Evolutionary conservation across 768 basidiomycete species (phyloP), one percentile per base, ranked within the genome.

Genomic region (Serendipita sp.): DNA sequence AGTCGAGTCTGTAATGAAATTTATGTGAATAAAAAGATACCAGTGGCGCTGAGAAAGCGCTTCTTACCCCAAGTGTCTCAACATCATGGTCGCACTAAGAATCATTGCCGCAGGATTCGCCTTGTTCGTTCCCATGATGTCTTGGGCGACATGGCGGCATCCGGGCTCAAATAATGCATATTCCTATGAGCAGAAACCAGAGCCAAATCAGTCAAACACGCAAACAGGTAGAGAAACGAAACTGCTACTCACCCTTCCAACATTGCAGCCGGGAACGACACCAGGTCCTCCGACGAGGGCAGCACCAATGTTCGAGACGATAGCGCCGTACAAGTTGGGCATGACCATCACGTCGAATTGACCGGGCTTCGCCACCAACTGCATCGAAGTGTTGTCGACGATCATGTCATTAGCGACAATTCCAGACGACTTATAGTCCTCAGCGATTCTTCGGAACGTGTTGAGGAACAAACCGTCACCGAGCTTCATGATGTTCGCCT

Each of bases 281-380:
- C 96, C 96, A 44, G 95, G 96, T 44, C 96, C 96, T 71, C 96
- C 96, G 44, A 99, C 95, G 23, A 99, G 87, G 23, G 95, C 96
- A 66, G 96, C 93, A 70, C 96, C 95, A 67, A 99, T 97, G 80
- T 99, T 97, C 68, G 91, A 93, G 66, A 94, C 87, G 70, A 98
- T 98, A 69, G 91, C 94, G 65, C 95, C 95, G 76, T 98, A 98
- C 74, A 89, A 73, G 75, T 95, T 93, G 64, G 91, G 93, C 91
- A 95, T 96, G 72, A 98, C 96, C 94, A 99, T 96, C 66, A 98
- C 95, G 71, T 99, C 96, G 71, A 99, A 99, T 74, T 99, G 96
- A 68, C 80, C 80, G 34, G 96, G 96, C 70, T 86, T 88, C 36
- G 94, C 90, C 66, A 99, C 96, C 68, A 99, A 86, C 76, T 99